A percentile compares a stretch with the other conserved stretches of the same genome.
Conservation (phyloP, 495 filamentous ascomycete genomes). For the Aspergillus biplanus region DNA sequence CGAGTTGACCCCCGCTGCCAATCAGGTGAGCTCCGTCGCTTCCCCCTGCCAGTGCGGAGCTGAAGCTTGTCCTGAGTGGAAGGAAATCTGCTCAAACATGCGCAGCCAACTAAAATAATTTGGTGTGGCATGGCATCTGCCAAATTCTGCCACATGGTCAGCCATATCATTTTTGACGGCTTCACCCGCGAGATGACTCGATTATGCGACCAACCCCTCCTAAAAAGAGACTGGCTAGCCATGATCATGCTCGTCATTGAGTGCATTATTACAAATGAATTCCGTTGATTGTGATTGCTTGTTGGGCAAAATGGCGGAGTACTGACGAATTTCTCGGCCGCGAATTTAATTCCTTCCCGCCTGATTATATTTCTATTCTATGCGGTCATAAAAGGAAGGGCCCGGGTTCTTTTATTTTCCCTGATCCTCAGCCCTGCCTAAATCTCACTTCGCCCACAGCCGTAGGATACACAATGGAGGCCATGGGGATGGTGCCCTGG, state of each 20-base stretch:
- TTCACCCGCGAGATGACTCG: background rate
- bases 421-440: background rate
- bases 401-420: background rate
- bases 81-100: constrained; percentile 13
- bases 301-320: background rate
- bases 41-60: too few relatives aligned
- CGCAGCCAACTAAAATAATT: background rate
- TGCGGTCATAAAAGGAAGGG: background rate
- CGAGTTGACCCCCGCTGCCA: too few relatives aligned
- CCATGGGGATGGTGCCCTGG: constrained; percentile 40
- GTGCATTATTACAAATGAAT: constrained; percentile 1
- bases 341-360: background rate
- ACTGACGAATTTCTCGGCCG: background rate
- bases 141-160: background rate
- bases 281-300: background rate
- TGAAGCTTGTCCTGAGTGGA: background rate
- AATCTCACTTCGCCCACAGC: background rate
- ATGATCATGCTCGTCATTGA: background rate
- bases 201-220: background rate
- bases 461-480: background rate
- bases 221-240: background rate
- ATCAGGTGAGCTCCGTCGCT: too few relatives aligned
- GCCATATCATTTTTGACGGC: too few relatives aligned
- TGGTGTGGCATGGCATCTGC: too few relatives aligned
- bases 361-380: background rate